Evolutionary conservation across 2,329 filamentous ascomycete genomes (phyloP).

Genomic region (Fusarium acutatum): DNA sequence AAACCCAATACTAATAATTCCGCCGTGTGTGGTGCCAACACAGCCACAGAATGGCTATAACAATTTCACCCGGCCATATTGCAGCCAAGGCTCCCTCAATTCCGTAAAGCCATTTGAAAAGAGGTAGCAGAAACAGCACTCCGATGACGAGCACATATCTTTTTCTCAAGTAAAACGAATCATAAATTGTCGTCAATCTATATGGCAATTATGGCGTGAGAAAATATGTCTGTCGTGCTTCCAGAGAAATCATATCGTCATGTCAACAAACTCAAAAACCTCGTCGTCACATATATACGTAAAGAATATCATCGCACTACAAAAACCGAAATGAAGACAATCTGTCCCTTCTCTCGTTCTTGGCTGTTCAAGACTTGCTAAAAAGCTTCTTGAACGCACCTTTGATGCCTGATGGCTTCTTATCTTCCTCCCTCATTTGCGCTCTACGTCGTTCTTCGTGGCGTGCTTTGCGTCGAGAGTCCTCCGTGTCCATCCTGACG

Average conservation of each 20-base stretch:
- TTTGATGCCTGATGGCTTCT: constrained; percentile 44
- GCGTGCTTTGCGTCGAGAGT: constrained; percentile 47
- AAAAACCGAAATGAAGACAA: constrained; percentile 26
- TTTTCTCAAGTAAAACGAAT: background rate
- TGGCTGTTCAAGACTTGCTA: constrained; percentile 29
- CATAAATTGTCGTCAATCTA: constrained; percentile 22
- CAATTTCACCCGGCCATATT: background rate
- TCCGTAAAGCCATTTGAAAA: background rate
- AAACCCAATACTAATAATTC: background rate
- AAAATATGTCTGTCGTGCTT: constrained; percentile 24
- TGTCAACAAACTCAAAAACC: constrained; percentile 11
- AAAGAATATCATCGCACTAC: constrained; percentile 35
- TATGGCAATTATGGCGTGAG: constrained; percentile 14
- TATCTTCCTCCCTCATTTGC: constrained; percentile 44
- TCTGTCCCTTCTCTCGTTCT: constrained; percentile 6
- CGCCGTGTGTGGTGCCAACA: background rate
- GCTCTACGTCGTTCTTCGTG: constrained; percentile 45
- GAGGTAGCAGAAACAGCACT: background rate
- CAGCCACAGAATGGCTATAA: background rate
- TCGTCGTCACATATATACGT: constrained; percentile 37
- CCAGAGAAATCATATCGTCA: constrained; percentile 16
- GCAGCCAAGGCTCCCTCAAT: background rate
- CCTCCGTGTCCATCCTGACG: constrained; percentile 45
- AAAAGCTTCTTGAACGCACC: constrained; percentile 45
- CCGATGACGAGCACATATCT: background rate